phyloP scores from a whole-genome alignment of 176 grass and related monocot species.

The Luzula sylvatica region DNA sequence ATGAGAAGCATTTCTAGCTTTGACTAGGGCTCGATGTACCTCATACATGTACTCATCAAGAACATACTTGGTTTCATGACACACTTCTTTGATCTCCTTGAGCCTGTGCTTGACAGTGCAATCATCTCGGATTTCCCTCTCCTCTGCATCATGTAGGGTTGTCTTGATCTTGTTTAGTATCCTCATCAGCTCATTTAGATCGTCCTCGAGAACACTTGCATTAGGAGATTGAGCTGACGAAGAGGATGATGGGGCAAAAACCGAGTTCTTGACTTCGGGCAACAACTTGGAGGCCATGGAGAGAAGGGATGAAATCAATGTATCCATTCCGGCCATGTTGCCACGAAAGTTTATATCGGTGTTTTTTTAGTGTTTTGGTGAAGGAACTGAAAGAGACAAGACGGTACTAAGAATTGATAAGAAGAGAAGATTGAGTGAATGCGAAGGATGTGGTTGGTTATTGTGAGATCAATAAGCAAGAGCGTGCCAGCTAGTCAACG shows the following conservation, averaged over 20 bases:
- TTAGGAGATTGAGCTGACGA: slow-evolving; percentile 2
- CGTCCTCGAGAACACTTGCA: neutral
- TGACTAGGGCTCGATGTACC: neutral
- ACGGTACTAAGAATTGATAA: no score
- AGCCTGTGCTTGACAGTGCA: slow-evolving; percentile 17
- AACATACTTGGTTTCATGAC: neutral
- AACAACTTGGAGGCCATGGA: neutral
- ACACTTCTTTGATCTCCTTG: slow-evolving; percentile 14
- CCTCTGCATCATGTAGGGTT: slow-evolving; percentile 4
- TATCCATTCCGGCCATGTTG: neutral
- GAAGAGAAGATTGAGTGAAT: no score
- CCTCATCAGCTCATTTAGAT: slow-evolving; percentile 4
- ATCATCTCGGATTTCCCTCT: slow-evolving; percentile 1
- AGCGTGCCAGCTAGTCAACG: no score
- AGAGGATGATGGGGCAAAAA: slow-evolving; percentile 2
- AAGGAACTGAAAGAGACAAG: no score
- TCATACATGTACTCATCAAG: slow-evolving; percentile 13
- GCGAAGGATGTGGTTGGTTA: no score
- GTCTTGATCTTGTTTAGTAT: slow-evolving; percentile 13
- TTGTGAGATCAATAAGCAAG: no score
- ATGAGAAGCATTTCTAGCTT: slow-evolving; percentile 1
- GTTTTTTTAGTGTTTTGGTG: no score
- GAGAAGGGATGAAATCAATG: neutral
- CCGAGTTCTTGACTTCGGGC: neutral
- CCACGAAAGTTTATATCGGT: neutral